Conservation (phyloP, 2,329 filamentous ascomycete genomes). For the Exophiala xenobiotica region DNA sequence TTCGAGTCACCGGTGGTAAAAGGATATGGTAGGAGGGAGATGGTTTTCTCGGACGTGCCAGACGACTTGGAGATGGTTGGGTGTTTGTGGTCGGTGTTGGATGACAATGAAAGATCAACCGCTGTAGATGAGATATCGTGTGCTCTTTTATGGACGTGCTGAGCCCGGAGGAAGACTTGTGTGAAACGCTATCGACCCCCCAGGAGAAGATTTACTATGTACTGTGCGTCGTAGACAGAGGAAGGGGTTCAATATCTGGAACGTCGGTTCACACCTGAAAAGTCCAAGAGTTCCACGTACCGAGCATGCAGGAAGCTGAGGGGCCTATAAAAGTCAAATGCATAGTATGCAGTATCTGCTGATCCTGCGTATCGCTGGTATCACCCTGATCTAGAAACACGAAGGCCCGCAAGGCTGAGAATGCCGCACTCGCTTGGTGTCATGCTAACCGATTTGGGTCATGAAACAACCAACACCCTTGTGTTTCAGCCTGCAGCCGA, state of each 20-base stretch:
- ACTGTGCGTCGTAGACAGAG: neutral
- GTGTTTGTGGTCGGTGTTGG: neutral
- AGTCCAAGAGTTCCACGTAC: no score
- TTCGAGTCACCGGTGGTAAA: no score
- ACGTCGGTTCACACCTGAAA: neutral
- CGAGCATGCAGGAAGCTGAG: no score
- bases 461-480: neutral
- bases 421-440: neutral
- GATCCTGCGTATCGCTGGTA: neutral
- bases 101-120: neutral
- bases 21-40: neutral
- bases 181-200: no score
- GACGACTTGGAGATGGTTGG: neutral
- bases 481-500: neutral
- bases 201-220: no score
- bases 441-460: neutral
- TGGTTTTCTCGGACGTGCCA: neutral
- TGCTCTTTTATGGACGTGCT: slow-evolving; percentile 2
- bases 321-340: neutral
- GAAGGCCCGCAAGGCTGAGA: neutral
- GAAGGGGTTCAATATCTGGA: neutral
- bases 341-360: neutral
- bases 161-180: no score
- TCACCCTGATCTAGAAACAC: neutral
- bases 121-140: neutral